Evolutionary conservation across 164 flowering plant species (phyloP), one percentile per base, ranked within the genome.

Genomic region (Paratinospora sagittata): DNA sequence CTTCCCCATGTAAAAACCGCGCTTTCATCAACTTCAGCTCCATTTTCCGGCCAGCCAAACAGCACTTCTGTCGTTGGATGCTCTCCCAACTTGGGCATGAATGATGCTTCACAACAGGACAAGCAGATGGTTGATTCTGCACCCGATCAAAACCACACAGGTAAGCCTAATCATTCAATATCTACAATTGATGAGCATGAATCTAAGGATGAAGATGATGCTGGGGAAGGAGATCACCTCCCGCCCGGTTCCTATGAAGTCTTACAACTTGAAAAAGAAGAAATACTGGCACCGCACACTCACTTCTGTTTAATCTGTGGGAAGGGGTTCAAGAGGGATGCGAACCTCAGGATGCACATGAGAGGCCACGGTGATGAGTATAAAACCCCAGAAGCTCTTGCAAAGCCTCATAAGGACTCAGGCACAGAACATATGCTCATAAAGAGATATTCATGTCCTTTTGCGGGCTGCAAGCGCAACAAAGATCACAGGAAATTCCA

Each of bases 351-450:
- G 76, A 88, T 88, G 89, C 91, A 87, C 76, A 85, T 84, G 98
- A 83, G 98, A 82, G 98, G 95, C 27, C 98, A 93, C 75, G 98
- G 91, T 13, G 94, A 93, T 57, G 91, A 91, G 81, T 93, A 91
- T 79, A 93, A 93, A 74, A 88, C 97, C 7, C 79, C 89, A 7
- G 98, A 93, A 39, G 95, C 98, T 14, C 91, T 93, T 52, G 92
- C 98, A 19, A 93, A 90, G 78, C 98, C 98, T 49, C 26, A 78
- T 67, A 88, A 88, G 73, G 98, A 90, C 72, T 74, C 83, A 16
- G 74, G 75, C 70, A 67, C 81, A 8, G 91, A 86, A 75, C 86
- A 91, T 6, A 66, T 73, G 64, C 82, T 88, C 37, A 73, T 88
- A 27, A 93, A 82, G 76, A 82, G 92, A 81, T 93, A 90, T 69